Evolutionary conservation across 768 basidiomycete species (phyloP).

Genomic region (Boletus rufocinnamomeus): DNA sequence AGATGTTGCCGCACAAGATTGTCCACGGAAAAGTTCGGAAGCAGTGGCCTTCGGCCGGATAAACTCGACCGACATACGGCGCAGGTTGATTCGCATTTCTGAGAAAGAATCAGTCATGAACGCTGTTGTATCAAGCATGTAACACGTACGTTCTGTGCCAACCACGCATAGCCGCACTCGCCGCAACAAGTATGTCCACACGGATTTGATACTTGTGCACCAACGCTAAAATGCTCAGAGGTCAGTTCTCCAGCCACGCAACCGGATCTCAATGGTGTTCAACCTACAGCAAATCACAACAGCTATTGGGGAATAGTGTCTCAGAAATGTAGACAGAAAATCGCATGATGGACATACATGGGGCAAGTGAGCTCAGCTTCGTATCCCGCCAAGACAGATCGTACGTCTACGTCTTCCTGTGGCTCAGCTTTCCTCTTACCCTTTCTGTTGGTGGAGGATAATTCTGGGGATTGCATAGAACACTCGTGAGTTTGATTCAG

Average conservation of each 20-base stretch:
- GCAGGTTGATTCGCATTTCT: constrained; percentile 51
- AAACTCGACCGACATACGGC: constrained; percentile 60
- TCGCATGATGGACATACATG: constrained; percentile 50
- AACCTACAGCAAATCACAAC: constrained; percentile 69
- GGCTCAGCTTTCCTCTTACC: constrained; percentile 44
- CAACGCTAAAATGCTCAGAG: constrained; percentile 45
- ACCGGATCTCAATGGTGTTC: not conserved
- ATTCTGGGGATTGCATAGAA: constrained; percentile 5
- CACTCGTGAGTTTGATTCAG: constrained; percentile 1
- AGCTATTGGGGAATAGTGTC: constrained; percentile 46
- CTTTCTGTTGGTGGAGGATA: constrained; percentile 37
- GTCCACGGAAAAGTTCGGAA: constrained; percentile 67
- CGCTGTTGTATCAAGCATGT: not conserved
- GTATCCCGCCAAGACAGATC: constrained; percentile 44
- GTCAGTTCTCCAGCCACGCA: constrained; percentile 3
- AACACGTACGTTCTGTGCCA: constrained; percentile 48
- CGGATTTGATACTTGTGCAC: constrained; percentile 62
- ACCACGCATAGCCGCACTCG: constrained; percentile 64
- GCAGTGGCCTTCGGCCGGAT: constrained; percentile 44
- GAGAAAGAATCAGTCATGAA: constrained; percentile 10
- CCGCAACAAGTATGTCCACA: constrained; percentile 78
- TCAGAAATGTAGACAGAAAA: constrained; percentile 1
- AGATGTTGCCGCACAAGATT: constrained; percentile 62
- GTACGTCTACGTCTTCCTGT: constrained; percentile 26
- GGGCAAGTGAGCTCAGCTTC: constrained; percentile 71